Evolutionary conservation across 2,329 filamentous ascomycete species (phyloP), one percentile per base, ranked within the genome.

Genomic region (Calycina herbarum): DNA sequence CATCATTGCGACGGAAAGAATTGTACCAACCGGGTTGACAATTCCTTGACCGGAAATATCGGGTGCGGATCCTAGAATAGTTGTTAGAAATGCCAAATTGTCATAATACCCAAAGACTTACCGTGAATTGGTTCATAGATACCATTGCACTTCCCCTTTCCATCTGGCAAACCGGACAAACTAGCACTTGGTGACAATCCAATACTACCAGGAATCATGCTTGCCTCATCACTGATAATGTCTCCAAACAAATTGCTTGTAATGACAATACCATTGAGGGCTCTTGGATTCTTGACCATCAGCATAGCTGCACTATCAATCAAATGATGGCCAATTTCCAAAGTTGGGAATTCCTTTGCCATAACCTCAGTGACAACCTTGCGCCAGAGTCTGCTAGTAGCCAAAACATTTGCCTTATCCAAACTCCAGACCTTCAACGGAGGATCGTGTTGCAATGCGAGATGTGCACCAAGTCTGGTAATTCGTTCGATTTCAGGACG

Each of bases 61-160:
- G 33, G 94, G 94, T 24, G 94, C 94, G 57, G 92, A 95, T 45
- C 93, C 91, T 91, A 61, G 57, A 38, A 8, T 24, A 27, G 27
- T 24, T 6, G 35, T 38, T 31, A 31, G 57, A 42, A 1, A 27
- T 40, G 17, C 45, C 2, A 33, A 31, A 11, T 11, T 33, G 54
- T 11, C 10, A 59, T 20, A 31, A 29, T 15, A 51, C 24, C n/a
- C 10, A 42, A 38, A 35, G 38, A 65, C 81, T 67, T 82, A 93
- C 92, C 94, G 78, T 99, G 94, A 73, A 99, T 98, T 31, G 94
- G 94, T 84, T 98, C 94, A 78, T 97, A 99, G 75, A 98, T 97
- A 73, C 93, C 94, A 77, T 96, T 97, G 76, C 94, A 92, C 77
- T 86, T 89, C 73, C 83, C 86, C 83, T 93, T 91, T 64, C 92